phyloP scores from a whole-genome alignment of 768 basidiomycete species.

The Boletus bicolor region DNA sequence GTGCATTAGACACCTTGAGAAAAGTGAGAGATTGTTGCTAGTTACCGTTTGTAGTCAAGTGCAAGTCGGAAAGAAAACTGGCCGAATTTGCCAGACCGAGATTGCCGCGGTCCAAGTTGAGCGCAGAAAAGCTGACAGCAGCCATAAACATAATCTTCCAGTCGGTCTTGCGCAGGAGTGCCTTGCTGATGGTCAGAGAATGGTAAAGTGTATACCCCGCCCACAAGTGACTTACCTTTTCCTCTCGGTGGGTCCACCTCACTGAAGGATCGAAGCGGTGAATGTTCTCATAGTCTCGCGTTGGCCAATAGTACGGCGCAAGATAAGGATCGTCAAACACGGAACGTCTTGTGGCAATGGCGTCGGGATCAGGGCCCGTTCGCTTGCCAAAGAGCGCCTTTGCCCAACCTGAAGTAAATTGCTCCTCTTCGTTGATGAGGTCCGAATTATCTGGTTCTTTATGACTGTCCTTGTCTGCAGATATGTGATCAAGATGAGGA shows the following conservation, averaged over 20 bases:
- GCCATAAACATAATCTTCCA: conserved; percentile 61
- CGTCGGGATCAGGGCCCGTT: conserved; percentile 27
- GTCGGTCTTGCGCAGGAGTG: conserved; percentile 52
- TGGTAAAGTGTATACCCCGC: neutral
- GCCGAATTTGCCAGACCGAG: conserved; percentile 56
- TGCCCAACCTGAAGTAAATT: neutral
- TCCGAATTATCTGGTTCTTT: neutral
- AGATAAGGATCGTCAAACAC: conserved; percentile 51
- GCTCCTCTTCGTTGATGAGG: conserved; percentile 9
- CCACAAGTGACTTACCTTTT: conserved; percentile 34
- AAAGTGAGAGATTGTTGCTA: neutral
- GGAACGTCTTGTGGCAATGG: conserved; percentile 48
- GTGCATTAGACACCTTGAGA: neutral
- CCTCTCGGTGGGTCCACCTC: conserved; percentile 60
- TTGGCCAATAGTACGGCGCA: conserved; percentile 38
- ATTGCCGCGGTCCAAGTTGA: conserved; percentile 54
- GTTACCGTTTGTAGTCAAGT: conserved; percentile 47
- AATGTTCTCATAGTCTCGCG: conserved; percentile 49
- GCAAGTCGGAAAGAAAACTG: conserved; percentile 54
- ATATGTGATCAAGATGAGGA: neutral
- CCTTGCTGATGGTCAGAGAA: conserved; percentile 25
- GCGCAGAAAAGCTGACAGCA: conserved; percentile 53
- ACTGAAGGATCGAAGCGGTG: conserved; percentile 55
- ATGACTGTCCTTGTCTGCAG: neutral
- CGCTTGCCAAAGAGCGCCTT: neutral